Evolutionary conservation across 2,329 filamentous ascomycete species (phyloP), one percentile per base, ranked within the genome.

Genomic region (Xylariaceae sp.): DNA sequence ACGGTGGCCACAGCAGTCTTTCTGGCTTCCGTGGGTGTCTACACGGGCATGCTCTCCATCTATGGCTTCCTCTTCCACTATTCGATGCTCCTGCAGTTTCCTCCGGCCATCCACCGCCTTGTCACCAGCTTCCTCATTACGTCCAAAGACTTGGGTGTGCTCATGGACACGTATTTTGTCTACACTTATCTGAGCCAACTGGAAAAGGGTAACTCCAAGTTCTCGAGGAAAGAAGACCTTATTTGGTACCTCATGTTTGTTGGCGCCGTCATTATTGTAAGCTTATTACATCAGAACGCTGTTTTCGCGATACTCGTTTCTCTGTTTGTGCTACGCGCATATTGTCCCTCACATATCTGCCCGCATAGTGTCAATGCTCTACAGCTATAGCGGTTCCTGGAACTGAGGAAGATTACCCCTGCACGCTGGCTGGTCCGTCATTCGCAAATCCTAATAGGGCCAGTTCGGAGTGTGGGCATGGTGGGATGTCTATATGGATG

Each of bases 371-470:
- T 67, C 66, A 58, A 64, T 49, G 62, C 71, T 73, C 80, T 73
- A 80, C 86, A 83, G 77, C 86, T 89, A 86, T 86, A 80, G 77
- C 86, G 87, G 86, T 90, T 90, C 87, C 87, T 90, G 86, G 76
- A 88, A 84, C 73, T 77, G 87, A 90, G 87, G 87, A 79, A 90
- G 86, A 90, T 82, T 76, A 82, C 84, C 86, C 85, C 81, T 83
- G 77, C 80, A 80, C 77, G 78, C 69, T 63, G 69, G 62, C 70
- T 73, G 75, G 73, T 75, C 79, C 78, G 75, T 83, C 79, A 85
- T 88, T 87, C 84, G 83, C 83, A 84, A 75, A 78, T 73, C 71
- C 75, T 75, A 69, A 39, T 69, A 75, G 80, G 82, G 76, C 67
- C 76, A 80, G 77, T 75, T 73, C 77, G 82, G 77, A 80, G 79